Percentiles rank a stretch among this genome's conserved stretches.
Evolutionary conservation across 2,329 filamentous ascomycete genomes (phyloP).

Genomic region (Pleochaeta shiraiana): DNA sequence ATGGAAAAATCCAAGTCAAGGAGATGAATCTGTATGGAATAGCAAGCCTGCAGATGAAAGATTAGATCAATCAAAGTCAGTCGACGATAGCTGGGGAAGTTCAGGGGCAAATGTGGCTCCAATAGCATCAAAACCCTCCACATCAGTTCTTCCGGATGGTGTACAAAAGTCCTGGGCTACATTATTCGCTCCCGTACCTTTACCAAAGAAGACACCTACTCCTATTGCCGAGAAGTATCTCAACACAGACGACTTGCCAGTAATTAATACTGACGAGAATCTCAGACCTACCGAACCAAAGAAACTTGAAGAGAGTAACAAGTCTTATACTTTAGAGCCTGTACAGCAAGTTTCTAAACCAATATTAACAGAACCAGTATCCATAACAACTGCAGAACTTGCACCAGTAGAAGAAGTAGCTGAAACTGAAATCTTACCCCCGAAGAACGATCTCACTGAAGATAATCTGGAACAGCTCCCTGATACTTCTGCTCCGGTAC

Average conservation of each 20-base stretch:
- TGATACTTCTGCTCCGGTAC: constrained; percentile 54
- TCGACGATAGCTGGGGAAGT: constrained; percentile 13
- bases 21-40: constrained; percentile 21
- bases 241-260: constrained; percentile 6
- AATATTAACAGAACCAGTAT: constrained; percentile 21
- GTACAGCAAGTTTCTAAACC: constrained; percentile 20
- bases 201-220: constrained; percentile 27
- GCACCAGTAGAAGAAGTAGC: constrained; percentile 15
- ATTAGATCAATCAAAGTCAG: constrained; percentile 8
- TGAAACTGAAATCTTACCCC: constrained; percentile 37
- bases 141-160: constrained; percentile 20
- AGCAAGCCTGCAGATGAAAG: constrained; percentile 19
- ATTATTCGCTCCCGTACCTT: constrained; percentile 41
- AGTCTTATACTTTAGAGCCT: constrained; percentile 23
- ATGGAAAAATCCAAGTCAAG: constrained; percentile 29
- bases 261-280: constrained; percentile 9
- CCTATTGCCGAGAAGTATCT: constrained; percentile 17
- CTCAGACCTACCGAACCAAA: constrained; percentile 14
- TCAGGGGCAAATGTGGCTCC: constrained; percentile 21
- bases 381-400: constrained; percentile 5
- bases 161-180: constrained; percentile 49
- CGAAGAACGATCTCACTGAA: constrained; percentile 70
- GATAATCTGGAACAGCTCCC: constrained; percentile 81
- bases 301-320: constrained; percentile 25
- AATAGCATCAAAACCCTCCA: constrained; percentile 19